Evolutionary conservation across 2,329 filamentous ascomycete species (phyloP).

Genomic region (Sclerotinia trifoliorum): DNA sequence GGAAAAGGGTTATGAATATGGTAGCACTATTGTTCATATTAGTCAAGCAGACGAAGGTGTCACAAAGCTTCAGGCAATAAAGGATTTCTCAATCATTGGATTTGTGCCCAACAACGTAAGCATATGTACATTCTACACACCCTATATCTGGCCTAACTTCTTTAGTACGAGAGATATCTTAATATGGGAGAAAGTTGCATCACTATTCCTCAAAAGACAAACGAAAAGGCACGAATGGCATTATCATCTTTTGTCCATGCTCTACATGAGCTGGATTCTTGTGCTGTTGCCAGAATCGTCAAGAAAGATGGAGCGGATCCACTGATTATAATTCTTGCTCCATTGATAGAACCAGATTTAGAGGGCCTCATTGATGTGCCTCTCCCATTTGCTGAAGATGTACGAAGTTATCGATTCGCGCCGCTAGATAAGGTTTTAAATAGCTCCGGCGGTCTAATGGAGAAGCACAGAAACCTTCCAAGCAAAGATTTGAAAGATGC

Average conservation of each 20-base stretch:
- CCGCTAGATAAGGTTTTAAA: conserved; percentile 85
- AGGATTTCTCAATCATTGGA: conserved; percentile 77
- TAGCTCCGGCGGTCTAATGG: conserved; percentile 76
- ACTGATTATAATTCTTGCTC: conserved; percentile 72
- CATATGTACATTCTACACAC: background rate
- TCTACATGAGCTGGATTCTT: conserved; percentile 78
- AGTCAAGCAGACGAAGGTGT: conserved; percentile 82
- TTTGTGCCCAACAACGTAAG: conserved; percentile 62
- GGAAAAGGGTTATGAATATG: conserved; percentile 93
- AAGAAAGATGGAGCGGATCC: conserved; percentile 80
- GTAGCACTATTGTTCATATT: conserved; percentile 86
- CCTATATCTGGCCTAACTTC: conserved; percentile 11
- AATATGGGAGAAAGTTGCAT: conserved; percentile 79
- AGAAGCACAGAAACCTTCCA: conserved; percentile 81
- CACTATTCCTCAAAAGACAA: conserved; percentile 72
- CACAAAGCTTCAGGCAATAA: conserved; percentile 77
- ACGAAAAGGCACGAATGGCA: conserved; percentile 79
- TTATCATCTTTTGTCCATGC: conserved; percentile 88
- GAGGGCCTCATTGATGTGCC: conserved; percentile 89
- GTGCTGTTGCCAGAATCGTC: conserved; percentile 83
- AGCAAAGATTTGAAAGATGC: conserved; percentile 69
- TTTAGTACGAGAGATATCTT: conserved; percentile 76
- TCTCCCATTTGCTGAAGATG: conserved; percentile 88
- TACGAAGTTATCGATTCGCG: conserved; percentile 87
- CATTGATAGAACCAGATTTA: conserved; percentile 72